phyloP scores from a whole-genome alignment of 2,329 filamentous ascomycete genomes.

The Botryotinia narcissicola region DNA sequence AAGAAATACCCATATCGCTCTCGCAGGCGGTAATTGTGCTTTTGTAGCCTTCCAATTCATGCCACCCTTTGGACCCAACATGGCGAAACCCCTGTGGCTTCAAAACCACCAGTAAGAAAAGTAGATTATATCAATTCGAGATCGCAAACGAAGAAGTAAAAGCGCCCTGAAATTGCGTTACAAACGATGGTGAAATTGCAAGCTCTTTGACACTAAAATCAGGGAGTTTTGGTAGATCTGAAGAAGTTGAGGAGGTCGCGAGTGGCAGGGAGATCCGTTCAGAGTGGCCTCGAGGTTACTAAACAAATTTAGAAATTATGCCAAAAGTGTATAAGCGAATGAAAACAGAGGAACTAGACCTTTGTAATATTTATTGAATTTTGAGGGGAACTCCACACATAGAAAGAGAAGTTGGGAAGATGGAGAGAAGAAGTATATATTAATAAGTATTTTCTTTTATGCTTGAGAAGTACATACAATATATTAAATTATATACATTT shows the following conservation, averaged over 20 bases:
- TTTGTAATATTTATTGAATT: constrained; percentile 14
- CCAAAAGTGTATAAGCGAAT: constrained; percentile 21
- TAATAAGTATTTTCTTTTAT: neutral
- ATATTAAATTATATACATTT: too few species aligned
- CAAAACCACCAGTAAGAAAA: constrained; percentile 42
- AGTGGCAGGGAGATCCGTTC: constrained; percentile 19
- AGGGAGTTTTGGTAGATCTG: constrained; percentile 23
- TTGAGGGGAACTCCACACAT: constrained; percentile 6
- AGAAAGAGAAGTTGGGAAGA: neutral
- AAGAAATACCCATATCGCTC: constrained; percentile 67
- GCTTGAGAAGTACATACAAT: neutral
- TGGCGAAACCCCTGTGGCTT: constrained; percentile 49
- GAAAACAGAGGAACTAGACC: constrained; percentile 14
- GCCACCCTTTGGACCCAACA: constrained; percentile 89
- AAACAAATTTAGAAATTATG: constrained; percentile 25
- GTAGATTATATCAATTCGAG: constrained; percentile 33
- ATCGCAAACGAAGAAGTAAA: constrained; percentile 9
- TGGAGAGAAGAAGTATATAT: neutral
- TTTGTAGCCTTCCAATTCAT: constrained; percentile 90
- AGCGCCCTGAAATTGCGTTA: neutral
- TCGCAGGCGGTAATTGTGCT: constrained; percentile 72
- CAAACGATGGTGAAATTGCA: constrained; percentile 12
- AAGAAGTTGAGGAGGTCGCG: constrained; percentile 13
- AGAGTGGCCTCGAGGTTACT: constrained; percentile 16
- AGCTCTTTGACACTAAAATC: constrained; percentile 24